Evolutionary conservation across 2,329 filamentous ascomycete species (phyloP).

Genomic region (Rhexocercosporidium sp.): DNA sequence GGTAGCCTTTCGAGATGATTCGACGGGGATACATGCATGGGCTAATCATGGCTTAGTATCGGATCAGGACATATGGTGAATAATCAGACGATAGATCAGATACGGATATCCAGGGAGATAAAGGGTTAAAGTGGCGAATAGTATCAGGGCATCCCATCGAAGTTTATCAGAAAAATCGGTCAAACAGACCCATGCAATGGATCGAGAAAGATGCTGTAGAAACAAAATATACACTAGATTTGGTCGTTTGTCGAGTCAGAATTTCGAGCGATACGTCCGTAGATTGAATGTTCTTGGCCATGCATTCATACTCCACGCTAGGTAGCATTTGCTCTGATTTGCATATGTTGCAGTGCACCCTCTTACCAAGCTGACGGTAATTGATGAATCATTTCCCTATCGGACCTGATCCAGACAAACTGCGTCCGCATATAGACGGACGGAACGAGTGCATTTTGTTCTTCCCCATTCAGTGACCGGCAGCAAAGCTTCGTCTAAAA

Average conservation of each 20-base stretch:
- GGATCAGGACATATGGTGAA: background rate
- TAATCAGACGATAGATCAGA: slow-evolving; percentile 3
- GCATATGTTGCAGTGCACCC: background rate
- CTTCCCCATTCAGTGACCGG: background rate
- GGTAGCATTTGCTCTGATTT: background rate
- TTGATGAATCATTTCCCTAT: background rate
- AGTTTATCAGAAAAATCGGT: too few species aligned
- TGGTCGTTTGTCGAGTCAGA: too few species aligned
- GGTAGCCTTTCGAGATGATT: background rate
- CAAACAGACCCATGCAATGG: too few species aligned
- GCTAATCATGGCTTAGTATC: background rate
- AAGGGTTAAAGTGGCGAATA: too few species aligned
- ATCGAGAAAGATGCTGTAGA: too few species aligned
- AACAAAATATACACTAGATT: background rate
- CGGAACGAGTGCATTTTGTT: background rate
- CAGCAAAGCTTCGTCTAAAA: background rate
- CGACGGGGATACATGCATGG: background rate
- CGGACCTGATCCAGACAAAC: background rate
- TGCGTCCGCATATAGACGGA: background rate
- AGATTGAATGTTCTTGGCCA: background rate
- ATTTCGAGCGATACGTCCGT: background rate
- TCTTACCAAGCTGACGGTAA: background rate
- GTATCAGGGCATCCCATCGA: background rate
- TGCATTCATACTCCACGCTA: background rate
- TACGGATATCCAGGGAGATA: too few species aligned